phyloP scores from a whole-genome alignment of 805 yeast genomes.

The Lipomyces anomalus region DNA sequence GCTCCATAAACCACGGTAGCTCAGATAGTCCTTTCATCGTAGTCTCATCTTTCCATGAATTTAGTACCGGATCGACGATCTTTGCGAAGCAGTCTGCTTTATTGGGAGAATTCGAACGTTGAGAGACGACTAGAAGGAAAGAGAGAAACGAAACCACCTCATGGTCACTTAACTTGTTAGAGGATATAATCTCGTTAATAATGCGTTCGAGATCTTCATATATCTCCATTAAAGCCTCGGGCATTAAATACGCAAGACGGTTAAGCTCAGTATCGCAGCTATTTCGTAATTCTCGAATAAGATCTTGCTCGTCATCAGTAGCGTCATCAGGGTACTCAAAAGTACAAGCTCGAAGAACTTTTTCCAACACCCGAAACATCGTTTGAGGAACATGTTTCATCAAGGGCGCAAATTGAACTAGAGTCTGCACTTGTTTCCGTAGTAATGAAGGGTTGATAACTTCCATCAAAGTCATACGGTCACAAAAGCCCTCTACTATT shows the following conservation, averaged over 20 bases:
- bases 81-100: conserved; percentile 73
- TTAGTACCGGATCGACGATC: conserved; percentile 88
- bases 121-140: conserved; percentile 84
- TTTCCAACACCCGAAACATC: conserved; percentile 80
- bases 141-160: conserved; percentile 93
- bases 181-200: conserved; percentile 60
- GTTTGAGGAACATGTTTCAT: conserved; percentile 66
- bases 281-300: conserved; percentile 79
- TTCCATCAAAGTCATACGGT: conserved; percentile 58
- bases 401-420: conserved; percentile 90
- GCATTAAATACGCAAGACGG: conserved; percentile 90
- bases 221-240: conserved; percentile 77
- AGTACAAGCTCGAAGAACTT: conserved; percentile 78
- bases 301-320: conserved; percentile 58
- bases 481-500: conserved; percentile 58
- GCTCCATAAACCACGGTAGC: conserved; percentile 96
- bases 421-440: conserved; percentile 81
- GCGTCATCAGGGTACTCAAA: conserved; percentile 63
- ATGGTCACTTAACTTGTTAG: conserved; percentile 73
- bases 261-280: conserved; percentile 93
- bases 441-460: conserved; percentile 68
- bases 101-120: conserved; percentile 58
- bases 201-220: conserved; percentile 78
- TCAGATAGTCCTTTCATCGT: conserved; percentile 86
- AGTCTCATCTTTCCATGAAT: conserved; percentile 87